Evolutionary conservation across 2,329 filamentous ascomycete genomes (phyloP).

Genomic region (Furcasterigmium sp.): DNA sequence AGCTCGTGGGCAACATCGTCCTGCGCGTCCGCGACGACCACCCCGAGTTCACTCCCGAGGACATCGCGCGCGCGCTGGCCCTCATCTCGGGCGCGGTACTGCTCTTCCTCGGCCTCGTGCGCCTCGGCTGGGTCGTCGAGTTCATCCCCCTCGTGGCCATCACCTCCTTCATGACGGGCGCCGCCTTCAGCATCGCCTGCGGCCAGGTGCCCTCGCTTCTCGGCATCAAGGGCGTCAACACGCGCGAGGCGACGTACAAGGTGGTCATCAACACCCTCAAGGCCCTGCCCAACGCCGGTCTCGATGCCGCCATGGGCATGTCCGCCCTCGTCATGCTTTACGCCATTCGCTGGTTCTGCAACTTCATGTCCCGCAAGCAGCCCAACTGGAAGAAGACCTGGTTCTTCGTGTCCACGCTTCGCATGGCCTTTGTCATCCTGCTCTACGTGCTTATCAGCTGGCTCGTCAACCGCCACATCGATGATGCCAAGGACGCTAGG

Average conservation of each 20-base stretch:
- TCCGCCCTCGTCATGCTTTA: conserved; percentile 64
- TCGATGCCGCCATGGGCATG: conserved; percentile 70
- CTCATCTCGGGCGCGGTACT: conserved; percentile 39
- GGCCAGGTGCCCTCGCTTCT: conserved; percentile 39
- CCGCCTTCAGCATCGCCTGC: conserved; percentile 44
- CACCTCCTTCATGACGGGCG: conserved; percentile 44
- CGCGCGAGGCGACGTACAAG: conserved; percentile 36
- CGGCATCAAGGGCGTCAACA: conserved; percentile 38
- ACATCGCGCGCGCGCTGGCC: conserved; percentile 38
- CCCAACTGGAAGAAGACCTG: conserved; percentile 63
- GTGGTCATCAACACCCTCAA: conserved; percentile 39
- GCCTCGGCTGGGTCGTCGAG: conserved; percentile 46
- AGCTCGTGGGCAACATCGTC: conserved; percentile 43
- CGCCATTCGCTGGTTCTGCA: conserved; percentile 56
- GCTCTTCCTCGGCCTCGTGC: conserved; percentile 37
- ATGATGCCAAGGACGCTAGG: conserved; percentile 40
- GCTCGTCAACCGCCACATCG: conserved; percentile 58
- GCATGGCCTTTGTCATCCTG: conserved; percentile 75
- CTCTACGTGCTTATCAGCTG: conserved; percentile 76
- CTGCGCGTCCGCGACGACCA: conserved; percentile 26
- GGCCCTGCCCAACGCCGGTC: conserved; percentile 33
- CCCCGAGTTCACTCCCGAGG: conserved; percentile 27
- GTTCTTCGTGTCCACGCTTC: conserved; percentile 74
- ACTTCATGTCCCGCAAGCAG: conserved; percentile 58
- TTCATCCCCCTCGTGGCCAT: conserved; percentile 46